Conservation (phyloP, 805 yeast genomes). For the Cyberlindnera maritima region DNA sequence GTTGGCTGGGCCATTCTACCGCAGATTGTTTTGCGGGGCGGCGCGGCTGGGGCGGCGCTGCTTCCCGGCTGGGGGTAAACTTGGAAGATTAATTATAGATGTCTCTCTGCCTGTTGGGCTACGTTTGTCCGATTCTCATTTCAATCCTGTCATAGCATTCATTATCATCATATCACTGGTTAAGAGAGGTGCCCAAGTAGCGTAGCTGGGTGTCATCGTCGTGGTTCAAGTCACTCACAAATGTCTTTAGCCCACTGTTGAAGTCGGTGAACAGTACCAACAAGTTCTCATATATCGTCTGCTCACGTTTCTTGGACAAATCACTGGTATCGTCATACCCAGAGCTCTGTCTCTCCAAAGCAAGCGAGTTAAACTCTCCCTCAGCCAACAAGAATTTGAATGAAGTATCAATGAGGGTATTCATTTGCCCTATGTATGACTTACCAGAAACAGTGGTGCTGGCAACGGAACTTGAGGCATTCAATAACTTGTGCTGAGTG, state of each 20-base stretch:
- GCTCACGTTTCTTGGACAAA: slow-evolving; percentile 8
- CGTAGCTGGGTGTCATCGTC: slow-evolving; percentile 50
- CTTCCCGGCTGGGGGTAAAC: no score
- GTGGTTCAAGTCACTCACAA: slow-evolving; percentile 50
- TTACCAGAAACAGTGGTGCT: slow-evolving; percentile 37
- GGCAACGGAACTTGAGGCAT: slow-evolving; percentile 24
- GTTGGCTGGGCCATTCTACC: no score
- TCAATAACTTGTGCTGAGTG: slow-evolving; percentile 36
- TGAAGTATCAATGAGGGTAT: slow-evolving; percentile 34
- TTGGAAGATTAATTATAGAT: no score
- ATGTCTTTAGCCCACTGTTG: slow-evolving; percentile 37
- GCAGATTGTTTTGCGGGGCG: no score
- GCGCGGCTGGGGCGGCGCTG: no score
- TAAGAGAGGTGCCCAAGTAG: slow-evolving; percentile 39
- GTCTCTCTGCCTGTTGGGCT: no score
- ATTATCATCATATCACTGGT: slow-evolving; percentile 12
- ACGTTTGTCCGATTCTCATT: no score
- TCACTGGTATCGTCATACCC: slow-evolving; percentile 14
- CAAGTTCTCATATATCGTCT: slow-evolving; percentile 37
- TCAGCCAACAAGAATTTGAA: slow-evolving; percentile 38
- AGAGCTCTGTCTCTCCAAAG: slow-evolving; percentile 24
- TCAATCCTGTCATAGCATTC: neutral
- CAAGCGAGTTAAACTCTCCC: slow-evolving; percentile 36
- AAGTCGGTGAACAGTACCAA: slow-evolving; percentile 43
- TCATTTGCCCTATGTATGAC: slow-evolving; percentile 41